Evolutionary conservation across 805 yeast species (phyloP), one percentile per base, ranked within the genome.

Genomic region (Torulaspora gathmanii): DNA sequence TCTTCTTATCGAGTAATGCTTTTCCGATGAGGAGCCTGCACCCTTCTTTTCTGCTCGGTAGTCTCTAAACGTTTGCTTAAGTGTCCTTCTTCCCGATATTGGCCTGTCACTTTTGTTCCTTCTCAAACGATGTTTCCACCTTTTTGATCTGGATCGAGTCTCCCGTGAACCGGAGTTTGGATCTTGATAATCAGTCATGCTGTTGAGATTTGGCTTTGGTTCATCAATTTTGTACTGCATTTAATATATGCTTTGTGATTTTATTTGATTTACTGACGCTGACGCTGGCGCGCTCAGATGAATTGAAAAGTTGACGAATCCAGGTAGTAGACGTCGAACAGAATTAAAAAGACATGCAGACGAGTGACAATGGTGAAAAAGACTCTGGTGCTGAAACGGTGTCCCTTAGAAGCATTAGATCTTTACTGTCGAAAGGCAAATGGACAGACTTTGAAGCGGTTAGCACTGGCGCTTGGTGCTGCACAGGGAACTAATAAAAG

Each of bases 391-490:
- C 33, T 47, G 20, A 36, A 39, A 19, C 34, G 38, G 30, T 31
- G n/a, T 30, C 45, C 44, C 4, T 15, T 44, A 15, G 40, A 35
- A n/a, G 49, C 46, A 2, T 31, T 55, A 11, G 53, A 50, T 17
- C 23, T 44, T 25, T 54, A 49, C 22, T 50, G 60, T 33, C 40
- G 46, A 20, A 52, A 51, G 27, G 25, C 51, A 11, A 58, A 48
- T 23, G 45, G 44, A 2, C 46, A 33, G 2, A 51, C 51, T 8
- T 38, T 61, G 16, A 55, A 53, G 43, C 37, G 45, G 23, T 39
- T 63, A 7, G 56, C 63, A 0, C 33, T 51, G 20, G 20, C 47
- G 9, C 19, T 54, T 9, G 68, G 68, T 8, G 50, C 65, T 2
- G 44, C 30, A 6, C 37, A 42, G 6, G 61, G 62, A 5, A 36